phyloP scores from a whole-genome alignment of 1,284 basidiomycete genomes.

The Ceratobasidium sp. region DNA sequence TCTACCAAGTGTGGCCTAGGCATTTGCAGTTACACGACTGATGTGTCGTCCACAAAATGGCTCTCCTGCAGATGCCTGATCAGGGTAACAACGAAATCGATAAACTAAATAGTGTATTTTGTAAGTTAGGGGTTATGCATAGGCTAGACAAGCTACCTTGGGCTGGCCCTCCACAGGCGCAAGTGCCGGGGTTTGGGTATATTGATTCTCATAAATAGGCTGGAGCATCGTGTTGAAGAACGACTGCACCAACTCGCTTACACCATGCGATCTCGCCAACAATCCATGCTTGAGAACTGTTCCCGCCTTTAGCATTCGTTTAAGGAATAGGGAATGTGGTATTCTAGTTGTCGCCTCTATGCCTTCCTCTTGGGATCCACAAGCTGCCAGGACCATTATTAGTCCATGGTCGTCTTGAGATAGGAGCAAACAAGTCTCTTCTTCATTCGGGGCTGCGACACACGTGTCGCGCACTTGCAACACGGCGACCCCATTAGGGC shows the following conservation, averaged over 20 bases:
- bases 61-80: no score
- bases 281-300: no score
- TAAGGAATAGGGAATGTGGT: slow-evolving; percentile 6
- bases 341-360: not conserved
- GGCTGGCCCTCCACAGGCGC: not conserved
- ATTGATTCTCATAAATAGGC: not conserved
- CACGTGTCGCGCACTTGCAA: slow-evolving; percentile 33
- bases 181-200: not conserved
- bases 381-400: slow-evolving; percentile 13
- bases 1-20: no score
- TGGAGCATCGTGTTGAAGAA: not conserved
- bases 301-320: not conserved
- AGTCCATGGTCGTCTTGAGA: no score
- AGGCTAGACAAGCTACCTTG: not conserved
- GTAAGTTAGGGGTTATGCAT: no score
- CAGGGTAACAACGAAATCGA: no score
- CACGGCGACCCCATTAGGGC: not conserved
- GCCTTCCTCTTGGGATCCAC: not conserved
- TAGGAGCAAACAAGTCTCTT: not conserved
- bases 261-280: no score
- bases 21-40: no score
- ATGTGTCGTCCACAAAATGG: no score
- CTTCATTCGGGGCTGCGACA: not conserved
- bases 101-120: no score
- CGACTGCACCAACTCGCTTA: no score